Percentiles rank a stretch among this genome's conserved stretches.
These are phyloP conservation scores for Penicillium fuscoglaucum DNA, from an alignment of 2,329 filamentous ascomycete genomes.

Conservation along the genomic window DNA sequence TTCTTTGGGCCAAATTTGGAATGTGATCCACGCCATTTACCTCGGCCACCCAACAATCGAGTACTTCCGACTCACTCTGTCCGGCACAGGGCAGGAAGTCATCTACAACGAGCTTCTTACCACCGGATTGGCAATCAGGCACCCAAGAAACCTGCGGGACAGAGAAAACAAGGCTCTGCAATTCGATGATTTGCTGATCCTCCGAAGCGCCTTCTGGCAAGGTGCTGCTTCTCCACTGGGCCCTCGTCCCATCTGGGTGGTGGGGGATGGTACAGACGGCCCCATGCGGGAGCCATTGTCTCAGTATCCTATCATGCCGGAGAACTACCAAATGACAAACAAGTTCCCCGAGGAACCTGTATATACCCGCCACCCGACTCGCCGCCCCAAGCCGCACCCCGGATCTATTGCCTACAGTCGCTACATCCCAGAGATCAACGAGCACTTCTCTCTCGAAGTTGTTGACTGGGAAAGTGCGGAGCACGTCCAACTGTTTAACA, in stretches of 20 bases:
- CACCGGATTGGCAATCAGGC: conserved; percentile 31
- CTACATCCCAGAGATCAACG: conserved; percentile 72
- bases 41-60: conserved; percentile 47
- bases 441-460: conserved; percentile 76
- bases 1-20: conserved; percentile 50
- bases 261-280: conserved; percentile 44
- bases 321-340: conserved; percentile 48
- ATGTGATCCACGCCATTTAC: conserved; percentile 49
- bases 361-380: conserved; percentile 68
- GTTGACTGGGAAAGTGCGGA: conserved; percentile 65
- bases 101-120: conserved; percentile 44
- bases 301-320: conserved; percentile 33
- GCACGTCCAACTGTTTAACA: conserved; percentile 71
- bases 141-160: conserved; percentile 25
- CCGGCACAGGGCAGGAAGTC: conserved; percentile 35
- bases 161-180: conserved; percentile 18
- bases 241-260: conserved; percentile 62
- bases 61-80: conserved; percentile 46
- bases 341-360: conserved; percentile 50
- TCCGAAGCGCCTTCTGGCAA: conserved; percentile 66
- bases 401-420: conserved; percentile 74
- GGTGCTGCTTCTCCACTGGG: conserved; percentile 68
- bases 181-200: conserved; percentile 47
- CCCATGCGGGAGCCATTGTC: conserved; percentile 25
- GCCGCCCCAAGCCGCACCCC: conserved; percentile 69